Base-by-base conservation (phyloP, 1,284 basidiomycete species). In the Apiotrichum montevideense region DNA sequence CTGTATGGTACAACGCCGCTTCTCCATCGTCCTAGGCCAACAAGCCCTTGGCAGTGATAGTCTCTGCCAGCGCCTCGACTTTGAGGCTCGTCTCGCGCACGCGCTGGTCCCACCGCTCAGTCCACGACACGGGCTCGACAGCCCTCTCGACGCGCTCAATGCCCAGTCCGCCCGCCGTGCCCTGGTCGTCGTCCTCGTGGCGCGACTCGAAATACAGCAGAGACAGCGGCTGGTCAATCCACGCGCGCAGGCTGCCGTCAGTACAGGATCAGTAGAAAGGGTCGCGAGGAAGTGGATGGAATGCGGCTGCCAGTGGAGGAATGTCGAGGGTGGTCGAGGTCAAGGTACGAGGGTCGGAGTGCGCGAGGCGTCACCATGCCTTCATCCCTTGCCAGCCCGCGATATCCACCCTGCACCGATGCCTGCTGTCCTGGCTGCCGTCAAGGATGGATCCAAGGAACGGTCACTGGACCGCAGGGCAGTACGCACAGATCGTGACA, bases 211-310 rank as follows among this genome's bases (percentile, higher is more conserved):
- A 93, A 82, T 88, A 93, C 61, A 96, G 93, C 50, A 96, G 80
- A 62, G 84, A 87, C 57, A 93, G 89, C 3, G 96, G 91, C 72
- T 98, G 94, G 73, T 97, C 93, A 55, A 97, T 95, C 60, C 85
- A 87, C 8, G 88, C 93, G 66, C 87, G 87, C 61, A 97, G 78
- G 52, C 76, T 76, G 54, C 9, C 9, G 43, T 52, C 14, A 53
- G 47, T 47, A 41, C 4, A 15, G 42, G 29, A 11, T 5, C 46
- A 21, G 43, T n/a, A 39, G 42, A n/a, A 45, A 13, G 10, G 39
- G 14, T 29, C 6, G 37, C 33, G 35, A 45, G 42, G 40, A 10
- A 35, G 11, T 42, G 10, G 46, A 35, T 4, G 10, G 43, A 40
- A 29, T 29, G 29, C 29, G 29, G 29, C 3, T 29, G 29, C 29